Conservation (phyloP, 2,329 filamentous ascomycete species). For the Ascochyta lentis region DNA sequence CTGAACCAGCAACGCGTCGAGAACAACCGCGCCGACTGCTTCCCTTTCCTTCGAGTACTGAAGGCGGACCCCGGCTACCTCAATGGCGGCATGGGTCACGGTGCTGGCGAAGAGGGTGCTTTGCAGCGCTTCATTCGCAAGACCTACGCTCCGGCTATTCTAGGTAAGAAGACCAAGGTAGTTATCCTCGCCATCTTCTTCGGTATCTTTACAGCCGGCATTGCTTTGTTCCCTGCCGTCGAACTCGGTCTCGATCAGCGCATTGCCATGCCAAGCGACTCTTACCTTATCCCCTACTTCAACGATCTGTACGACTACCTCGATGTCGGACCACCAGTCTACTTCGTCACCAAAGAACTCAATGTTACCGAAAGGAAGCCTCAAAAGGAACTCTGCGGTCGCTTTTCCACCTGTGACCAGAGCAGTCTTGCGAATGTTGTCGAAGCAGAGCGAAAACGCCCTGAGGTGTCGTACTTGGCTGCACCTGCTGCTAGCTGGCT, state of each 20-base stretch:
- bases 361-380: constrained; percentile 77
- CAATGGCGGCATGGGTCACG: constrained; percentile 68
- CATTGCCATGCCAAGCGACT: constrained; percentile 90
- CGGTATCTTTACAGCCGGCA: constrained; percentile 81
- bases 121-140: constrained; percentile 91
- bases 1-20: constrained; percentile 93
- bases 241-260: constrained; percentile 91
- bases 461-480: constrained; percentile 85
- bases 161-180: constrained; percentile 81
- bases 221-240: constrained; percentile 84
- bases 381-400: constrained; percentile 87
- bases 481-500: constrained; percentile 93
- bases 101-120: constrained; percentile 80
- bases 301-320: constrained; percentile 95
- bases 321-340: constrained; percentile 89
- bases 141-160: constrained; percentile 80
- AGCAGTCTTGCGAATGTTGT: constrained; percentile 87
- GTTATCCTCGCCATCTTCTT: constrained; percentile 81
- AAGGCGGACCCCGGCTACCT: constrained; percentile 74
- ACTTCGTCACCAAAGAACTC: constrained; percentile 86
- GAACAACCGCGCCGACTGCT: constrained; percentile 85
- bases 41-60: constrained; percentile 85
- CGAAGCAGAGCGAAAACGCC: constrained; percentile 91
- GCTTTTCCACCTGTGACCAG: constrained; percentile 86
- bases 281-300: constrained; percentile 95